Base-by-base conservation (phyloP, 345 rosid species). In the Lepidium africanum region DNA sequence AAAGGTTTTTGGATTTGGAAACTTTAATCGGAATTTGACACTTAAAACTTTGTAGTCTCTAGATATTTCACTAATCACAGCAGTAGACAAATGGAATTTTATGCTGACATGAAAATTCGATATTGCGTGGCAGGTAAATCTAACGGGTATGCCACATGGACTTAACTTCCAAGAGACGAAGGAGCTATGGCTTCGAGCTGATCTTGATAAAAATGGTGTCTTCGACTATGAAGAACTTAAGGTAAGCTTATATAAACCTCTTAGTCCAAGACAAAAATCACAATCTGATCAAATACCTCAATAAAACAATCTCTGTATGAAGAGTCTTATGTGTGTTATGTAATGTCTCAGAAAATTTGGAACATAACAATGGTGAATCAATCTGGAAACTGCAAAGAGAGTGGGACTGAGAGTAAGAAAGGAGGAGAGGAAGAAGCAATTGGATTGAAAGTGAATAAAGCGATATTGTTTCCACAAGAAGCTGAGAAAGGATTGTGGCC, bases 401-500 rank as follows among this genome's bases (percentile, higher is more conserved):
- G 48, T 32, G 42, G n/a, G 11, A 33, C 12, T 58, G 72, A 63
- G 30, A 63, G 65, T 56, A 51, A 21, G 9, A 79, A 72, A 67
- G 79, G 57, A 36, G 47, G 62, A n/a, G 79, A 65, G 25, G 50
- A 75, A 49, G 85, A 79, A 76, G 77, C 81, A n/a, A 75, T 88
- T 13, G 96, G 97, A 69, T 80, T 90, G 64, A 81, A 79, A 25
- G 87, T 90, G 63, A 84, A 88, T 67, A 83, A 83, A 76, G 98
- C 97, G 5, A 80, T 77, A 70, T 83, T 93, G 55, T 93, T 83
- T 59, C 98, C 98, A 2, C 78, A 78, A 38, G 98, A 93, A 83
- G 94, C 80, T 61, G 98, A 93, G 82, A 88, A 79, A 74, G 97
- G 97, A 67, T 74, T 73, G 66, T 93, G 98, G 96, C 98, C 98